Evolutionary conservation across 2,329 filamentous ascomycete species (phyloP).

Genomic region (Nemania bipapillata): DNA sequence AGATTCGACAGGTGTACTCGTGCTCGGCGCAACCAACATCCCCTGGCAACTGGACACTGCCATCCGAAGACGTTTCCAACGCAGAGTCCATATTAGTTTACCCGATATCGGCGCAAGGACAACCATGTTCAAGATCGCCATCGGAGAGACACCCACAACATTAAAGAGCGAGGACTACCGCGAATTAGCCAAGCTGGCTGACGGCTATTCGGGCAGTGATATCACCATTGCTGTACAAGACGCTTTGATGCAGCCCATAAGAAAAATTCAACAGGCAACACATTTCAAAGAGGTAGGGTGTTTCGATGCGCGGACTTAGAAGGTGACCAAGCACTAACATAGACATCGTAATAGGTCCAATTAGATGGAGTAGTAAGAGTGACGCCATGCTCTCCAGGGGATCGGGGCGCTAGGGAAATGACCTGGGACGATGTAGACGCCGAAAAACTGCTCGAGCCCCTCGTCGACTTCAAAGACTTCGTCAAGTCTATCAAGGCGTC

Average conservation of each 20-base stretch:
- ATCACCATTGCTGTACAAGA: conserved; percentile 96
- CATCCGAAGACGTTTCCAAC: conserved; percentile 94
- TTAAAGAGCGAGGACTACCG: conserved; percentile 81
- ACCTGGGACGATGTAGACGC: conserved; percentile 88
- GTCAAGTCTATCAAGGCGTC: conserved; percentile 89
- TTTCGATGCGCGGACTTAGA: neutral
- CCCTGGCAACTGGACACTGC: conserved; percentile 98
- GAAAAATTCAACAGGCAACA: conserved; percentile 96
- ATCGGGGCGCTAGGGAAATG: conserved; percentile 88
- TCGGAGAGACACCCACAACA: conserved; percentile 92
- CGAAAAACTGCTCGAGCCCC: conserved; percentile 85
- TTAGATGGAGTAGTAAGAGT: conserved; percentile 74
- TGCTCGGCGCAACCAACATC: conserved; percentile 96
- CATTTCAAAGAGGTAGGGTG: conserved; percentile 88
- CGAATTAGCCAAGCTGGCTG: conserved; percentile 80
- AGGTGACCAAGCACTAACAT: conserved; percentile 11
- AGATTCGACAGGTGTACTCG: conserved; percentile 91
- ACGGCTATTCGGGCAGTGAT: conserved; percentile 96
- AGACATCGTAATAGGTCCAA: conserved; percentile 65
- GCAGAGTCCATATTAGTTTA: conserved; percentile 92
- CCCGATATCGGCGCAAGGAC: conserved; percentile 88
- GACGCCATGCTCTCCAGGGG: conserved; percentile 94
- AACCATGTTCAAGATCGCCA: conserved; percentile 92
- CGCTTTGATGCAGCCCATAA: conserved; percentile 95
- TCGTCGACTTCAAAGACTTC: conserved; percentile 90